Base-by-base conservation (phyloP, 495 filamentous ascomycete genomes). In the Wilcoxina mikolae region DNA sequence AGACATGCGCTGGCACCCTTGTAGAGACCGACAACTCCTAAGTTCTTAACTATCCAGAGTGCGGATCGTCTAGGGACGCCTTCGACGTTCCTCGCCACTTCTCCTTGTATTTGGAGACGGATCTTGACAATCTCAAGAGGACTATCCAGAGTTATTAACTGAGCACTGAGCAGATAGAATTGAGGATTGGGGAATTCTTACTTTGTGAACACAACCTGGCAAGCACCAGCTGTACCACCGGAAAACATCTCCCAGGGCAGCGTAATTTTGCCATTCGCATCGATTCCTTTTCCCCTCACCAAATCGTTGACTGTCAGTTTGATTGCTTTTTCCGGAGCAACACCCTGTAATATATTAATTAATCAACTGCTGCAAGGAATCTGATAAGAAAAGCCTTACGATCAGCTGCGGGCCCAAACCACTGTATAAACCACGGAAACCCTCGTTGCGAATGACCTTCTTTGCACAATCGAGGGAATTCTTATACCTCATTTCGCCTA, bases 41-140 rank as follows among this genome's bases (percentile, higher is more conserved):
- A 74, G 67, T 96, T 95, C 65, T 80, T 81, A 22, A 96, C 84
- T 62, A 98, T 96, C 93, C 91, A 98, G 67, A 95, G 83, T 31
- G 91, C 91, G 12, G 87, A 94, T 52, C 91, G 84, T 64, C 82
- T 83, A 48, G 85, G 85, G 12, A 79, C 78, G 43, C 82, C 86
- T 60, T 93, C 86, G 3, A 89, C 81, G 25, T 73, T 85, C 72
- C 94, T 95, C 50, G 87, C 80, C 26, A 95, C 80, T 69, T 98
- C 91, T 56, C 91, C 91, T 73, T 98, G 91, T 7, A 96, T 87
- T 70, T 98, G 91, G 42, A 98, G 78, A 60, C 91, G 84, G 60
- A 98, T 98, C 75, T 98, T 98, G 68, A 98, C 91, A 64, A 98
- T 98, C 69, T 98, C 91, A 10, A 98, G 78, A 33, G 91, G 91